Evolutionary conservation across 768 basidiomycete species (phyloP), one percentile per base, ranked within the genome.

Genomic region (Erythrobasidium yunnanense): DNA sequence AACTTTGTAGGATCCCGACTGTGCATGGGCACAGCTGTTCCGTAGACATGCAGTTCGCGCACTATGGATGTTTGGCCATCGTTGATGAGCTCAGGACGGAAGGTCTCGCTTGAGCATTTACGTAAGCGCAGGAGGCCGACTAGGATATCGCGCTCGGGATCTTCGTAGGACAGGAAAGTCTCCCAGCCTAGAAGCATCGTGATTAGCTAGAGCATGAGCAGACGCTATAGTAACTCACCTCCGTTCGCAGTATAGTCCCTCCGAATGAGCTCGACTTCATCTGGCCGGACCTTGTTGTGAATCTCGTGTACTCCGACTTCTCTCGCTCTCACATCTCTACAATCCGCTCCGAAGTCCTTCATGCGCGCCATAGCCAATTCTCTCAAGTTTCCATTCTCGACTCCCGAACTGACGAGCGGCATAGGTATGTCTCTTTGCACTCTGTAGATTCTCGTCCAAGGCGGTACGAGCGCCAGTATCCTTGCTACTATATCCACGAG

Each of bases 301-400:
- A 99, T 97, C 77, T 99, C 95, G 76, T 96, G 91, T 66, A 97
- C 88, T 50, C 95, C 95, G 66, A 99, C 95, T 82, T 99, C 95
- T 51, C 95, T 86, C 79, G 87, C 96, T 65, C 95, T 84, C 35
- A 99, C 93, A 76, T 99, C 95, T 65, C 95, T 83, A 76, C 95
- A 99, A 69, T 91, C 90, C 30, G 88, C 90, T 15, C 95, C 95
- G 77, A 99, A 95, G 75, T 99, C 95, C 78, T 93, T 96, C 92
- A 99, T 93, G 34, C 95, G 84, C 70, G 90, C 92, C 32, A 97
- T 80, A 45, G 95, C 93, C 42, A 99, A 80, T 77, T 99, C 95
- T 57, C 95, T 85, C 67, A 99, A 79, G 76, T 99, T 99, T 0
- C 95, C 95, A 76, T 96, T 97, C 76, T 97, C 93, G 72, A 92